Base-by-base conservation (phyloP, 179 eudicot species). In the Heliamphora pulchella region DNA sequence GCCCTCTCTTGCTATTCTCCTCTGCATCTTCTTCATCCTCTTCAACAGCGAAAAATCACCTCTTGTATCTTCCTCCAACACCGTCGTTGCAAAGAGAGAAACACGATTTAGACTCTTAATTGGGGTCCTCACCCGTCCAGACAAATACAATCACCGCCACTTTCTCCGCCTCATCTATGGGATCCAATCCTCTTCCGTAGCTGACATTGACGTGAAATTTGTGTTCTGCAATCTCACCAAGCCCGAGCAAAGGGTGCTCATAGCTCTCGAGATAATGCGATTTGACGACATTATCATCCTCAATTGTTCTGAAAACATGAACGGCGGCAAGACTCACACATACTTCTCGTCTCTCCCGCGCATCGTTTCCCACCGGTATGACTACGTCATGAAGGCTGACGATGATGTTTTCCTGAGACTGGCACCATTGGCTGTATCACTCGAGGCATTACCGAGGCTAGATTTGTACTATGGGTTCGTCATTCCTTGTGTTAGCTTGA, bases 221-320 rank as follows among this genome's bases (percentile, higher is more conserved):
- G 91, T 96, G 13, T 92, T 96, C 65, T 94, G 98, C 82, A 92
- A 89, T 83, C 92, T 96, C 80, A 92, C 96, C 46, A 90, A 90
- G 53, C 88, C 87, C 63, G 98, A 91, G 8, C 96, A 94, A 75
- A 86, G 81, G 43, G 87, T 89, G 11, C 66, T 94, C 0, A 82
- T 94, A 57, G 84, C 94, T 54, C 86, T 96, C 13, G 99, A 96
- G 80, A 94, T 96, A 68, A 89, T 90, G 91, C 88, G 90, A 10
- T 87, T 81, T 79, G 44, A 94, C 17, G 98, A 94, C 81, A 90
- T 96, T 20, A 90, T 94, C 47, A 91, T 96, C 82, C 91, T 96
- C 75, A 84, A 91, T 68, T 96, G 98, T 74, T 68, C 78, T 0
- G 97, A 96, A 71, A 94, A 94, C 79, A 92, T 95, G 98, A 91